Percentiles rank a stretch among this genome's conserved stretches.
These are phyloP conservation scores for Pythium scleroteichum DNA, from an alignment of 352 stramenopile genomes.

Conservation along the genomic window DNA sequence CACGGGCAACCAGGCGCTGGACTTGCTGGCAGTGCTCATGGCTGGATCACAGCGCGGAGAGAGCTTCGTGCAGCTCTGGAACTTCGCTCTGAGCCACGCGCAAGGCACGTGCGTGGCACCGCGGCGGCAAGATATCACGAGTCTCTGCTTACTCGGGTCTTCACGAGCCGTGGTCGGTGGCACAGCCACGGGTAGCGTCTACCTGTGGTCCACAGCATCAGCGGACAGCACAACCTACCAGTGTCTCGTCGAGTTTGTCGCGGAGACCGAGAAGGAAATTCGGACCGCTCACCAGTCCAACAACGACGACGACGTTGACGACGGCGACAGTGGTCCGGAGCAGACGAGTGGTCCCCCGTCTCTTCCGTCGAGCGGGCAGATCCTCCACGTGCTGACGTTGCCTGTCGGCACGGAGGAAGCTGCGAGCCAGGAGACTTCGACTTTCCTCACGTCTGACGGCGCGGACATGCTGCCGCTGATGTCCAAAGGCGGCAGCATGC, in stretches of 20 bases:
- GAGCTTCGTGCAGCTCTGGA: constrained; percentile 76
- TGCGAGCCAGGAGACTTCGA: constrained; percentile 6
- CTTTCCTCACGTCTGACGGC: constrained; percentile 21
- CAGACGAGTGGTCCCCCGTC: background rate
- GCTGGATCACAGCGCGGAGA: constrained; percentile 34
- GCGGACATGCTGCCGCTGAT: background rate
- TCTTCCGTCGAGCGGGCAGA: background rate
- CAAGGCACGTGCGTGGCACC: constrained; percentile 57
- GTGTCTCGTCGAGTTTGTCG: constrained; percentile 1
- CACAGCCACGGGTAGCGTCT: constrained; percentile 43
- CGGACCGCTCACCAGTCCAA: background rate
- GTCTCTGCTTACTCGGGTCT: constrained; percentile 44
- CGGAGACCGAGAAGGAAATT: background rate
- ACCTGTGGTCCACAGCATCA: constrained; percentile 39
- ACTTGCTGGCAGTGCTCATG: constrained; percentile 51
- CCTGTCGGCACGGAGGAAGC: background rate
- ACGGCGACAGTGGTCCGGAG: background rate
- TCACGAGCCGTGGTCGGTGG: constrained; percentile 52
- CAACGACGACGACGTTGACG: background rate
- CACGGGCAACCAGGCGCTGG: constrained; percentile 50
- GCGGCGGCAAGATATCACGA: constrained; percentile 45
- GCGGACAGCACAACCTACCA: constrained; percentile 6
- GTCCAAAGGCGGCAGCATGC: background rate
- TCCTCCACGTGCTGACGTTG: constrained; percentile 20
- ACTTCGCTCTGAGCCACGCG: constrained; percentile 65